These are phyloP conservation scores for Yamadazyma diddensiae DNA, from an alignment of 1,139 yeast species.

Conservation along the genomic window DNA sequence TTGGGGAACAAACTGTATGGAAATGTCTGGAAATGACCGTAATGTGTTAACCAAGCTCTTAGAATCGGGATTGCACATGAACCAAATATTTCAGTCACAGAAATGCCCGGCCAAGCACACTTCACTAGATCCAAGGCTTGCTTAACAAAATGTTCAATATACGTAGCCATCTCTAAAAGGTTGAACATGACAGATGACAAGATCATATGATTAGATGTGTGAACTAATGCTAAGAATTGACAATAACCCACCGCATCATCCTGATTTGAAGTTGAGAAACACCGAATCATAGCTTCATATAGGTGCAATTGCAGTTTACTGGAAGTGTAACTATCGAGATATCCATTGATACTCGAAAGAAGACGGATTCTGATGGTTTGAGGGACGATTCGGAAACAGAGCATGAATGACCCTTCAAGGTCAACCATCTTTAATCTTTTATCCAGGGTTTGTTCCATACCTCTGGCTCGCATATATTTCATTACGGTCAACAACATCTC, in stretches of 20 bases:
- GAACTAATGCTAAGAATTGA: conserved; percentile 29
- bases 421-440: neutral
- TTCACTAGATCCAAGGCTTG: conserved; percentile 17
- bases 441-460: neutral
- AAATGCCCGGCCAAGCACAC: neutral
- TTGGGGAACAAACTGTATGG: conserved; percentile 41
- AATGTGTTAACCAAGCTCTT: conserved; percentile 41
- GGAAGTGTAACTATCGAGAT: conserved; percentile 1
- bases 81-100: conserved; percentile 21
- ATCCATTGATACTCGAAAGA: conserved; percentile 5
- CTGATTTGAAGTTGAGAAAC: conserved; percentile 18
- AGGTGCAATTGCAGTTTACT: conserved; percentile 20
- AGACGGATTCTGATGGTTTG: conserved; percentile 10
- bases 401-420: conserved; percentile 16
- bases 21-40: conserved; percentile 27
- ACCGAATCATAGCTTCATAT: conserved; percentile 29
- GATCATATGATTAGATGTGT: conserved; percentile 26
- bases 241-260: conserved; percentile 28
- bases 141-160: conserved; percentile 19
- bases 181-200: conserved; percentile 35
- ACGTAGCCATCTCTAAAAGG: conserved; percentile 37
- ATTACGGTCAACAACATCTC: conserved; percentile 6
- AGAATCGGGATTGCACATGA: conserved; percentile 29
- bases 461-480: neutral
- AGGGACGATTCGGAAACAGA: conserved; percentile 19